Conservation (phyloP, 2,329 filamentous ascomycete species). For the Teratosphaeria epicoccoides region DNA sequence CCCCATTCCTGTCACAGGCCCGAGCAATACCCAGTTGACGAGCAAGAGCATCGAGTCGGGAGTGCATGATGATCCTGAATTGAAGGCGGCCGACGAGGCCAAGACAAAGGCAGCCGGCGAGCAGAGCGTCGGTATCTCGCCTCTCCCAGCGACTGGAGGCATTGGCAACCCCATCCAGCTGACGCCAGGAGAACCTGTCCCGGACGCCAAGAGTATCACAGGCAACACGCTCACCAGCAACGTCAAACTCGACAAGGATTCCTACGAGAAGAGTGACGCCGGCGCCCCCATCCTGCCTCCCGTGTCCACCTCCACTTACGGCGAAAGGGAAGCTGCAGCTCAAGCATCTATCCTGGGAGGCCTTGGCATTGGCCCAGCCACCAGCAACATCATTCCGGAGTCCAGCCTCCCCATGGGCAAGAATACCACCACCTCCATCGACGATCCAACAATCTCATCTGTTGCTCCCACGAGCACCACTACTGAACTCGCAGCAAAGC, state of each 20-base stretch:
- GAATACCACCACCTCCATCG: constrained; percentile 11
- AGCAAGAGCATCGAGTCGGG: constrained; percentile 59
- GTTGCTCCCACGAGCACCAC: constrained; percentile 37
- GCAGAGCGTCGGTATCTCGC: constrained; percentile 41
- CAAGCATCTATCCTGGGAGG: constrained; percentile 37
- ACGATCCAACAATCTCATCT: constrained; percentile 27
- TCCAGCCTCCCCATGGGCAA: constrained; percentile 63
- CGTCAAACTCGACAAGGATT: constrained; percentile 62
- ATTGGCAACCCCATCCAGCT: constrained; percentile 70
- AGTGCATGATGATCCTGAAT: constrained; percentile 57
- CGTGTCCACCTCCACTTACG: constrained; percentile 33
- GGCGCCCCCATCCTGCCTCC: constrained; percentile 34
- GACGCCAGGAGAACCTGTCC: constrained; percentile 70
- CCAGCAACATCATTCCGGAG: constrained; percentile 64
- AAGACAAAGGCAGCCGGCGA: constrained; percentile 4
- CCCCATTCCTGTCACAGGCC: constrained; percentile 42
- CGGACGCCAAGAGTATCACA: constrained; percentile 53
- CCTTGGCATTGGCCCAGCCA: constrained; percentile 34
- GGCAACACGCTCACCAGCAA: constrained; percentile 56
- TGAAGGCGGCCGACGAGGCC: constrained; percentile 12
- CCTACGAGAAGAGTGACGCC: constrained; percentile 72
- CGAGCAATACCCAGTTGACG: constrained; percentile 39
- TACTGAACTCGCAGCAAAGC: constrained; percentile 34
- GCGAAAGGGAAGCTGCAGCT: constrained; percentile 29
- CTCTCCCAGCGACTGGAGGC: constrained; percentile 48